Evolutionary conservation across 768 basidiomycete genomes (phyloP), one percentile per base, ranked within the genome.

Genomic region (Chlorophyllum brunneum): DNA sequence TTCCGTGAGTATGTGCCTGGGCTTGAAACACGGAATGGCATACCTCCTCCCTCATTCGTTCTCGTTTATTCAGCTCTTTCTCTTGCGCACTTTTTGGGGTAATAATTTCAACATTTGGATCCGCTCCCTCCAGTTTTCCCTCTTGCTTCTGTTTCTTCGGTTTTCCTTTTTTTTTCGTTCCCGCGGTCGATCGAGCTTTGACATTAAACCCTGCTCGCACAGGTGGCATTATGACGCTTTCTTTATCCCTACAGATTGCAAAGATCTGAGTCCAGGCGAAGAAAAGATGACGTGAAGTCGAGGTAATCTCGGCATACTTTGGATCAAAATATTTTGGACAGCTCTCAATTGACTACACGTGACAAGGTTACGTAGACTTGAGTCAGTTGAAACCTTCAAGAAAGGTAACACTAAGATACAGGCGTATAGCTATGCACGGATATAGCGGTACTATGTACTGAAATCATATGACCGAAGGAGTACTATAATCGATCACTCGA

Each of bases 91-190:
- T 75, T 66, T 86, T 87, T 2, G 74, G 78, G 5, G 70, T 69
- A 39, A 86, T 59, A 33, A 90, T 75, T 11, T 72, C 73, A 33
- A 81, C 79, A 67, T 86, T 85, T 44, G 82, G 61, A 62, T 86
- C 81, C n/a, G 63, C 61, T 45, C 65, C 65, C 42, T 58, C 59
- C 9, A 59, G 22, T 48, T 40, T 53, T 16, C 55, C 48, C 54
- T 54, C 46, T 33, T 37, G 48, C 46, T 56, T 56, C 27, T 60
- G 63, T 56, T 63, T 63, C 59, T 65, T 70, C 31, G 61, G 44
- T 61, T 80, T 82, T 29, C 82, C 79, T 58, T 84, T 88, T 67
- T 88, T 89, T 43, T 76, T 69, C 18, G 81, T 80, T 0, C 81
- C 80, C 3, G 79, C 73, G 22, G 72, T 70, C 16, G 85, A 85